Conservation (phyloP, 352 stramenopile species). For the Globisporangium canariense region DNA sequence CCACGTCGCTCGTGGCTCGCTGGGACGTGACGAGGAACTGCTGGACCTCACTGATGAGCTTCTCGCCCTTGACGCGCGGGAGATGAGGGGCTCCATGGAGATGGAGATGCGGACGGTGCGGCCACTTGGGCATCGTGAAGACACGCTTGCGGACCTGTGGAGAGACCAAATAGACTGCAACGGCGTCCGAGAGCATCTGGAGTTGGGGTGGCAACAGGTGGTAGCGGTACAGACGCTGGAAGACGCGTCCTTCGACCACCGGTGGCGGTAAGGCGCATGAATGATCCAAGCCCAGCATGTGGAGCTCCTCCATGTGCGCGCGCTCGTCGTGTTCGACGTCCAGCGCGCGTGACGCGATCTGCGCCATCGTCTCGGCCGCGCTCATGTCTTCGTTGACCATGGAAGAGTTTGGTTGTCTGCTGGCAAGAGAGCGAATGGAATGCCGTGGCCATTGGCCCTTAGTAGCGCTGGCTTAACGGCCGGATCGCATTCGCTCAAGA, state of each 20-base stretch:
- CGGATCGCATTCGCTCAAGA: slow-evolving; percentile 1
- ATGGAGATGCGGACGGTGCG: background rate
- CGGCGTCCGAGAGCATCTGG: slow-evolving; percentile 15
- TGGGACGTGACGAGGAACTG: slow-evolving; percentile 23
- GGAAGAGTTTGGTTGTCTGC: background rate
- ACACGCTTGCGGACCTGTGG: slow-evolving; percentile 14
- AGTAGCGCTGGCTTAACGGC: background rate
- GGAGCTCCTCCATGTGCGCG: slow-evolving; percentile 23
- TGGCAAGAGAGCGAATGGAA: background rate
- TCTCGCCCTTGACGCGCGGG: slow-evolving; percentile 33
- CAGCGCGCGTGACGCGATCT: slow-evolving; percentile 28
- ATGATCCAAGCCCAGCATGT: slow-evolving; percentile 7
- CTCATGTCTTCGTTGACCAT: slow-evolving; percentile 14
- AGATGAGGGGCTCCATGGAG: slow-evolving; percentile 13
- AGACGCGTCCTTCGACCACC: slow-evolving; percentile 27
- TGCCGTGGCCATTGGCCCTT: background rate
- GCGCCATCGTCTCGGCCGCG: slow-evolving; percentile 28
- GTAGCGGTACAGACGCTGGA: slow-evolving; percentile 27
- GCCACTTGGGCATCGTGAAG: slow-evolving; percentile 18
- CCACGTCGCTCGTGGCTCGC: slow-evolving; percentile 20
- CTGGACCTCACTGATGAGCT: slow-evolving; percentile 31
- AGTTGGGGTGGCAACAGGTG: slow-evolving; percentile 15
- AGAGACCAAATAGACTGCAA: slow-evolving; percentile 11
- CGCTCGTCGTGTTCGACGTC: slow-evolving; percentile 26
- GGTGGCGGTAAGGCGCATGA: background rate